Evolutionary conservation across 1,139 yeast genomes (phyloP).

Genomic region (Saccharomyces hybrid): DNA sequence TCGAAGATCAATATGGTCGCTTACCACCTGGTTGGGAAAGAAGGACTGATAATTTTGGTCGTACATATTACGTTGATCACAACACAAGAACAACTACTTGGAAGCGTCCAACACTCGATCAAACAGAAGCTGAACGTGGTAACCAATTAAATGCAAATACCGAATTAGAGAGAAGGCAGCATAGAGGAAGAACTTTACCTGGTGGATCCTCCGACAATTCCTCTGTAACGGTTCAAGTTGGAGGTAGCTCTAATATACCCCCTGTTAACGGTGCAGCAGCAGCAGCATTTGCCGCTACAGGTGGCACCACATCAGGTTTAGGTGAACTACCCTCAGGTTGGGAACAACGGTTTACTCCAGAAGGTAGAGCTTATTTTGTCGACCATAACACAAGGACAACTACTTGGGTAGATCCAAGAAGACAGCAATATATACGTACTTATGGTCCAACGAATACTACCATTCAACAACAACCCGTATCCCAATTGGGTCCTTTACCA

Average conservation of each 20-base stretch:
- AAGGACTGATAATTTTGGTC: conserved; percentile 91
- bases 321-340: conserved; percentile 98
- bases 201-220: conserved; percentile 43
- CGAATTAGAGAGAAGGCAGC: conserved; percentile 85
- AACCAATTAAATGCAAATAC: conserved; percentile 51
- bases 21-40: conserved; percentile 99
- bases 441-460: conserved; percentile 75
- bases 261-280: conserved; percentile 64
- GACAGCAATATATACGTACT: conserved; percentile 95
- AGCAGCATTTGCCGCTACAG: conserved; percentile 74
- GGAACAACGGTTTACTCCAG: conserved; percentile 98
- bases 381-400: conserved; percentile 98
- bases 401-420: conserved; percentile 98
- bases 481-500: conserved; percentile 95
- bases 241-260: conserved; percentile 36
- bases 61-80: conserved; percentile 97
- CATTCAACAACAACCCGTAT: conserved; percentile 96
- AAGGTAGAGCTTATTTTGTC: conserved; percentile 95
- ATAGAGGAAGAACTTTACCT: conserved; percentile 83
- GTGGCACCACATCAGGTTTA: conserved; percentile 89
- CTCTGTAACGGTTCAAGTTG: conserved; percentile 33
- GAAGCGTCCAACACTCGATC: conserved; percentile 85
- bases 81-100: conserved; percentile 96
- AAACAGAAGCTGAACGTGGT: conserved; percentile 57
- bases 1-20: conserved; percentile 94